A percentile compares a stretch with the other conserved stretches of the same genome.
Evolutionary conservation across 2,329 filamentous ascomycete genomes (phyloP).

Genomic region (Monosporascus cannonballus): DNA sequence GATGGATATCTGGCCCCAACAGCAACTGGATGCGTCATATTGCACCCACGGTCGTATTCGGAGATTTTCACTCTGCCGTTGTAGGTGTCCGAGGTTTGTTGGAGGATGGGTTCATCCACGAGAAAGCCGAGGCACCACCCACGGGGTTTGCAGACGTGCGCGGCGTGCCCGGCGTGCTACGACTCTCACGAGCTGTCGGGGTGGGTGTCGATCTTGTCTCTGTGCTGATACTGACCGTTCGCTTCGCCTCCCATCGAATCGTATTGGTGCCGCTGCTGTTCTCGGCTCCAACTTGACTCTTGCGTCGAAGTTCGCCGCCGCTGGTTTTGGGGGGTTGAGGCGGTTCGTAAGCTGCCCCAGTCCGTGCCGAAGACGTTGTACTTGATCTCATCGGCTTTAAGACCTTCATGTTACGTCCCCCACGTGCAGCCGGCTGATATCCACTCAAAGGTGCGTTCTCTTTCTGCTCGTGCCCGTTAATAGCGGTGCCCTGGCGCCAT

Average conservation of each 20-base stretch:
- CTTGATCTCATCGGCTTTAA: constrained; percentile 69
- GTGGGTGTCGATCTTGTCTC: constrained; percentile 27
- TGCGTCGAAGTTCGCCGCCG: constrained; percentile 45
- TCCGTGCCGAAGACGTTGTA: constrained; percentile 44
- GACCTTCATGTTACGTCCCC: constrained; percentile 77
- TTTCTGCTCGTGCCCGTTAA: constrained; percentile 45
- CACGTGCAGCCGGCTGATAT: constrained; percentile 62
- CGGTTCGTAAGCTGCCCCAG: constrained; percentile 48
- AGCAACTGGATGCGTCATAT: too few species aligned
- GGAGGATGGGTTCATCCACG: constrained; percentile 67
- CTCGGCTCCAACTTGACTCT: constrained; percentile 39
- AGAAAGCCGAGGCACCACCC: constrained; percentile 88
- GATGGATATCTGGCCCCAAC: background rate
- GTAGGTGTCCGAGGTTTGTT: constrained; percentile 38
- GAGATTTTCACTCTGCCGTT: constrained; percentile 23
- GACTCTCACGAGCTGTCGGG: constrained; percentile 28
- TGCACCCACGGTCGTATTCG: too few species aligned
- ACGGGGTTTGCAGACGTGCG: constrained; percentile 69
- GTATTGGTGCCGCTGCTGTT: constrained; percentile 18
- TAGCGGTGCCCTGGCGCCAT: constrained; percentile 56
- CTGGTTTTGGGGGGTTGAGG: constrained; percentile 37
- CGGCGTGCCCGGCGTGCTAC: constrained; percentile 36
- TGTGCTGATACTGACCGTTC: constrained; percentile 30
- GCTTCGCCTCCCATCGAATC: constrained; percentile 50
- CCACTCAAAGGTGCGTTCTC: constrained; percentile 53